These are phyloP conservation scores for Sophora flavescens DNA, from an alignment of 306 rosid genomes.

Conservation along the genomic window DNA sequence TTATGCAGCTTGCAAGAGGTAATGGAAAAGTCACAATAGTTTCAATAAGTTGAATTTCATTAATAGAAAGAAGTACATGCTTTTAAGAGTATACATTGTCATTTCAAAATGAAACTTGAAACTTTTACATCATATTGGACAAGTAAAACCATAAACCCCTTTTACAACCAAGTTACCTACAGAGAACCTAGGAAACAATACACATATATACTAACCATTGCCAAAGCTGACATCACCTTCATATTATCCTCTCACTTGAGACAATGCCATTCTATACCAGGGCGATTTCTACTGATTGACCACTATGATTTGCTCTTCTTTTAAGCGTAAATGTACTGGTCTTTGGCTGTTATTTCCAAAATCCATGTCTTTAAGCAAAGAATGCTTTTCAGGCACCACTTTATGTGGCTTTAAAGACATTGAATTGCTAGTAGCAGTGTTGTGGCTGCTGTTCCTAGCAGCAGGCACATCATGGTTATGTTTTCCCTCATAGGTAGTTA, in stretches of 20 bases:
- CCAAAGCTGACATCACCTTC: slow-evolving; percentile 40
- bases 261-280: slow-evolving; percentile 33
- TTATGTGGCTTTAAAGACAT: slow-evolving; percentile 51
- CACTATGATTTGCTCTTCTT: slow-evolving; percentile 64
- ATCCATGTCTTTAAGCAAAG: slow-evolving; percentile 54
- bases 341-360: slow-evolving; percentile 56
- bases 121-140: too few relatives aligned
- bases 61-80: too few relatives aligned
- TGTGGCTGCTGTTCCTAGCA: slow-evolving; percentile 75
- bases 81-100: too few relatives aligned
- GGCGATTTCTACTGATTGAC: slow-evolving; percentile 46
- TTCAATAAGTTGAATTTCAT: too few relatives aligned
- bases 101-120: too few relatives aligned
- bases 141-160: too few relatives aligned
- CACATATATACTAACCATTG: slow-evolving; percentile 40
- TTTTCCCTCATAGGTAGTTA: slow-evolving; percentile 79
- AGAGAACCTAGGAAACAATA: slow-evolving; percentile 36
- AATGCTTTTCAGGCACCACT: slow-evolving; percentile 58
- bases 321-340: slow-evolving; percentile 60
- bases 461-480: slow-evolving; percentile 80
- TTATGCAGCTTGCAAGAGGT: too few relatives aligned
- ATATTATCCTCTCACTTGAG: slow-evolving; percentile 27
- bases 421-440: slow-evolving; percentile 54
- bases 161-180: too few relatives aligned
- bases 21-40: too few relatives aligned